phyloP scores from a whole-genome alignment of 1,139 yeast genomes.

The Hemisphaericaspora lyxosophila region DNA sequence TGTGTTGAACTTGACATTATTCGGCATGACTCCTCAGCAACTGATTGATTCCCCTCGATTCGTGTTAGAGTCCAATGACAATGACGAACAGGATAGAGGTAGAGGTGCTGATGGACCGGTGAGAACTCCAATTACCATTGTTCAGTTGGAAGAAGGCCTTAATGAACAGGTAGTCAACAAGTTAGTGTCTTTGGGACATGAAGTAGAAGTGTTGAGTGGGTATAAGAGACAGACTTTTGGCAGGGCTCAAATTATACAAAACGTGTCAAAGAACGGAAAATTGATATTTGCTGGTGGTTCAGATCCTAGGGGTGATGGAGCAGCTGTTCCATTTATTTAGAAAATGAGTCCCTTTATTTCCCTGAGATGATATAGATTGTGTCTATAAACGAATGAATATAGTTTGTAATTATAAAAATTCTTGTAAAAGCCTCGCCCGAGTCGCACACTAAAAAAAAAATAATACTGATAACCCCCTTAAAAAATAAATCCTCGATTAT shows the following conservation, averaged over 20 bases:
- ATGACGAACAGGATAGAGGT: slow-evolving; percentile 49
- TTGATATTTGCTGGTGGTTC: slow-evolving; percentile 69
- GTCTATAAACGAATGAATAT: too few relatives aligned
- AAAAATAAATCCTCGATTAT: too few relatives aligned
- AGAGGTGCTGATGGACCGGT: slow-evolving; percentile 70
- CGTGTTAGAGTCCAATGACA: slow-evolving; percentile 55
- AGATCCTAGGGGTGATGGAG: slow-evolving; percentile 81
- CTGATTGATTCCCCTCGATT: slow-evolving; percentile 77
- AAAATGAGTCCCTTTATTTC: too few relatives aligned
- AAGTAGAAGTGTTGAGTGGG: slow-evolving; percentile 47
- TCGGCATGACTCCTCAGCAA: slow-evolving; percentile 69
- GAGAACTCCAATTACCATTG: slow-evolving; percentile 56
- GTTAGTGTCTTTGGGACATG: slow-evolving; percentile 59
- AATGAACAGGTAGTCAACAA: slow-evolving; percentile 38
- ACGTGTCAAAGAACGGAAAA: slow-evolving; percentile 36
- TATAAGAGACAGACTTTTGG: slow-evolving; percentile 54
- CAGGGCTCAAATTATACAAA: slow-evolving; percentile 72
- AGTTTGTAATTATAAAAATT: too few relatives aligned
- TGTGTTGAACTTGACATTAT: slow-evolving; percentile 61
- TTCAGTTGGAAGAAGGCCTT: slow-evolving; percentile 69
- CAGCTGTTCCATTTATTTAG: slow-evolving; percentile 43
- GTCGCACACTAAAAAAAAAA: too few relatives aligned
- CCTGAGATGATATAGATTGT: too few relatives aligned
- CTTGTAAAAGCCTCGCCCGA: too few relatives aligned
- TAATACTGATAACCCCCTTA: too few relatives aligned